These are phyloP conservation scores for Verticillium alfalfae DNA, from an alignment of 2,329 filamentous ascomycete species.

Conservation along the genomic window DNA sequence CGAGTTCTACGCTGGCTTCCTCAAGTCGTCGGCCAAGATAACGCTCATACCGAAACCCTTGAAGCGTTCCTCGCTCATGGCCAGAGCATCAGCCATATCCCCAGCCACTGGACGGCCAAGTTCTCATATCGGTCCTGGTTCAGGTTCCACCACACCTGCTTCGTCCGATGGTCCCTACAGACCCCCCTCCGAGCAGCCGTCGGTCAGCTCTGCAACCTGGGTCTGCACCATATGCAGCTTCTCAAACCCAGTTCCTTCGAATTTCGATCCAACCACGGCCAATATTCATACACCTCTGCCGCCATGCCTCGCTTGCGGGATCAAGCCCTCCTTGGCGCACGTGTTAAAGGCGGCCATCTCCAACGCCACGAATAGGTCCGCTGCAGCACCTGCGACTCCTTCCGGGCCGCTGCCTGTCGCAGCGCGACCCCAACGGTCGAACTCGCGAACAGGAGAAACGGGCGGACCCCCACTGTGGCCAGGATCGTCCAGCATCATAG, in stretches of 20 bases:
- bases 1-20: slow-evolving; percentile 88
- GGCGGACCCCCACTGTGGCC: slow-evolving; percentile 6
- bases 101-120: slow-evolving; percentile 39
- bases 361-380: slow-evolving; percentile 56
- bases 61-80: slow-evolving; percentile 58
- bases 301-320: slow-evolving; percentile 87
- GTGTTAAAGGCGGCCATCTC: slow-evolving; percentile 83
- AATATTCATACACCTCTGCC: slow-evolving; percentile 75
- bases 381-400: slow-evolving; percentile 11
- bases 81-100: slow-evolving; percentile 42
- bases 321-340: slow-evolving; percentile 79
- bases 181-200: slow-evolving; percentile 36
- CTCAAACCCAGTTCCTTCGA: slow-evolving; percentile 86
- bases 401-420: slow-evolving; percentile 15
- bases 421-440: neutral
- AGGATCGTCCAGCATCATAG: slow-evolving; percentile 10
- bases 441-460: slow-evolving; percentile 2
- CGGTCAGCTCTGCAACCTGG: slow-evolving; percentile 70
- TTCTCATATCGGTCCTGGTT: slow-evolving; percentile 37
- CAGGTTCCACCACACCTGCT: slow-evolving; percentile 16
- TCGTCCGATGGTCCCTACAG: slow-evolving; percentile 34
- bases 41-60: slow-evolving; percentile 78
- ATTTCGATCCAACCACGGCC: slow-evolving; percentile 82
- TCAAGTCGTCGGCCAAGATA: slow-evolving; percentile 93
- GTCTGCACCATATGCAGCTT: slow-evolving; percentile 95